These are phyloP conservation scores for Aspergillus ustus DNA, from an alignment of 2,329 filamentous ascomycete genomes.

Conservation along the genomic window DNA sequence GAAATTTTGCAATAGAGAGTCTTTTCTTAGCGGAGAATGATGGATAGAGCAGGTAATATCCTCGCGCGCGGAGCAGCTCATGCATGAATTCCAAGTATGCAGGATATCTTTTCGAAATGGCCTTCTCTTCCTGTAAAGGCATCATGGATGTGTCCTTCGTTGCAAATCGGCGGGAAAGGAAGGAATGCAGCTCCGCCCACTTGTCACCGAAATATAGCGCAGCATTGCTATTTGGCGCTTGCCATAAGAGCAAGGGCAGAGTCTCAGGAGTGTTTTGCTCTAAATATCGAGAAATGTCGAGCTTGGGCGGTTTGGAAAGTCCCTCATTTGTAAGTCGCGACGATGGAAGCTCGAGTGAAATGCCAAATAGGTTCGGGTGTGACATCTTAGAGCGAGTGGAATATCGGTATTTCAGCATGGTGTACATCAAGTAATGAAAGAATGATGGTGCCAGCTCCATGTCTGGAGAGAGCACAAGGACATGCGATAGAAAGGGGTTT, in stretches of 20 bases:
- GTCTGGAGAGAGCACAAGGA: conserved; percentile 83
- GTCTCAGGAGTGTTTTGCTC: conserved; percentile 32
- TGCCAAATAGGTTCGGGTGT: conserved; percentile 68
- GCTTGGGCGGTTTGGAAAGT: conserved; percentile 56
- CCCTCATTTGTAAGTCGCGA: conserved; percentile 60
- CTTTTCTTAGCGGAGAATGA: conserved; percentile 54
- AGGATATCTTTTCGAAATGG: conserved; percentile 70
- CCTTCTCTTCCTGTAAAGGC: conserved; percentile 48
- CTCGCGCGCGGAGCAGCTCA: conserved; percentile 74
- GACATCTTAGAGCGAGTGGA: conserved; percentile 56
- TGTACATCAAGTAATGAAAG: conserved; percentile 83
- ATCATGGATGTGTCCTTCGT: conserved; percentile 31
- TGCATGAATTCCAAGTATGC: conserved; percentile 79
- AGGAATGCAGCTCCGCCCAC: conserved; percentile 84
- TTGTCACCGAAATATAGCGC: conserved; percentile 81
- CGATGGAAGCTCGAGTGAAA: conserved; percentile 77
- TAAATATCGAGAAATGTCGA: conserved; percentile 4
- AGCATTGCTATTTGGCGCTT: conserved; percentile 81
- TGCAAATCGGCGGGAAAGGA: conserved; percentile 68
- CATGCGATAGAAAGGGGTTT: conserved; percentile 67
- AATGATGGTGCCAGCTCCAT: conserved; percentile 79
- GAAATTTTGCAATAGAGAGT: conserved; percentile 69
- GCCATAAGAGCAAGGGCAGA: conserved; percentile 74
- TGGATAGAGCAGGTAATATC: conserved; percentile 82
- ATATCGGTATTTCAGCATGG: conserved; percentile 76